Evolutionary conservation across 331 rosid genomes (phyloP).

Genomic region (Cydonia oblonga): DNA sequence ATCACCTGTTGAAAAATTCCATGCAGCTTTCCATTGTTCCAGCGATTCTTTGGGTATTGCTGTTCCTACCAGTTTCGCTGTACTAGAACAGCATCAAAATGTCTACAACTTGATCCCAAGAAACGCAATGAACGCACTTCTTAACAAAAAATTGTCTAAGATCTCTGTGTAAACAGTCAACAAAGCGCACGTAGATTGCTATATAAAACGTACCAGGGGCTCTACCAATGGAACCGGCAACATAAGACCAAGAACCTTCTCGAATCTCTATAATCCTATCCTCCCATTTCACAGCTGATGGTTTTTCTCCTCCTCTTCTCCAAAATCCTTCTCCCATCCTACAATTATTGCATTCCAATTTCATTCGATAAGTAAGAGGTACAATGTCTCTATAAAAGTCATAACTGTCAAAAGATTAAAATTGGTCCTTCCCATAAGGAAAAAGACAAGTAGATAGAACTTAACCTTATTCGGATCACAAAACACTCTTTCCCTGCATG

Average conservation of each 20-base stretch:
- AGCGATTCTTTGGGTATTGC: constrained; percentile 68
- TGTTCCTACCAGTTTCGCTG: constrained; percentile 84
- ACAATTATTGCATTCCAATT: constrained; percentile 12
- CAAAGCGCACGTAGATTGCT: background rate
- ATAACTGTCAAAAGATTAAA: background rate
- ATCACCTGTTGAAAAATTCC: constrained; percentile 78
- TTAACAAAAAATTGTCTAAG: too few relatives aligned
- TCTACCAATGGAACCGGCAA: constrained; percentile 74
- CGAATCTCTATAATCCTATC: constrained; percentile 78
- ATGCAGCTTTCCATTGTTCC: constrained; percentile 57
- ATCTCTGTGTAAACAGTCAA: background rate
- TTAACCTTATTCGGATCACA: constrained; percentile 68
- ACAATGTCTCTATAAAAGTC: background rate
- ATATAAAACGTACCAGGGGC: constrained; percentile 64
- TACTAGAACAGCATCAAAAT: constrained; percentile 43
- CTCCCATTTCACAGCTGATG: constrained; percentile 78
- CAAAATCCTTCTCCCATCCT: constrained; percentile 90
- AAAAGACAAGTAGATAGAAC: background rate
- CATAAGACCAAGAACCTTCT: constrained; percentile 91
- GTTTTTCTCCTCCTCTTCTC: constrained; percentile 88
- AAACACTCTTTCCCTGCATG: constrained; percentile 94
- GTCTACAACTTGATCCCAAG: constrained; percentile 14
- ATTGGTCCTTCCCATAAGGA: background rate
- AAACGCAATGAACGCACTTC: background rate
- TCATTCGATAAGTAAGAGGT: constrained; percentile 1